phyloP scores from a whole-genome alignment of 2,329 filamentous ascomycete species.

The Venturia carpophila region DNA sequence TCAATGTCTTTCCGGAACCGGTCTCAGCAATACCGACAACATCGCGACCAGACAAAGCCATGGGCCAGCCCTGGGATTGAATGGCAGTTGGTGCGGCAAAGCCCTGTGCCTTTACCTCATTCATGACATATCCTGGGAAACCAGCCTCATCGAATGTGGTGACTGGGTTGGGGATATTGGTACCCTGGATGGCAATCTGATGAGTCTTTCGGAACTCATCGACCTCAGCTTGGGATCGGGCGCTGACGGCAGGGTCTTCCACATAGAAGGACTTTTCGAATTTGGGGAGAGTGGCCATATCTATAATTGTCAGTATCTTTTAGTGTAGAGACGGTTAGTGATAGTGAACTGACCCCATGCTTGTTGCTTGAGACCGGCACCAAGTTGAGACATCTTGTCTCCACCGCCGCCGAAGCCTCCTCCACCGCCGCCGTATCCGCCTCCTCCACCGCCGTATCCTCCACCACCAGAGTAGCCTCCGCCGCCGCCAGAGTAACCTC shows the following conservation, averaged over 20 bases:
- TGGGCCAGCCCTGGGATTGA: constrained; percentile 97
- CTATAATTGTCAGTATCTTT: constrained; percentile 40
- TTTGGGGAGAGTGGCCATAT: constrained; percentile 72
- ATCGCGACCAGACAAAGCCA: constrained; percentile 95
- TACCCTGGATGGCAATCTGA: constrained; percentile 74
- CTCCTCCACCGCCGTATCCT: constrained; percentile 27
- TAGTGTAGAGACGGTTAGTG: constrained; percentile 1
- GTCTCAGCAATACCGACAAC: constrained; percentile 99
- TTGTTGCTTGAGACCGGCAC: constrained; percentile 78
- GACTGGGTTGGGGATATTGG: constrained; percentile 81
- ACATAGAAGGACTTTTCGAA: constrained; percentile 99
- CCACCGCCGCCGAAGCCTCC: constrained; percentile 53
- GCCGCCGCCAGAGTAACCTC: constrained; percentile 9
- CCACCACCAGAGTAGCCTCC: constrained; percentile 26
- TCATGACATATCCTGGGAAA: constrained; percentile 95
- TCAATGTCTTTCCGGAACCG: constrained; percentile 97
- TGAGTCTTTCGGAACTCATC: constrained; percentile 80
- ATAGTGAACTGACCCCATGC: constrained; percentile 65
- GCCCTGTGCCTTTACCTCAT: constrained; percentile 96
- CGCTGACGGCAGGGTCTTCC: constrained; percentile 72
- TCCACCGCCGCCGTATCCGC: constrained; percentile 27
- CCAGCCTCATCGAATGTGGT: constrained; percentile 96
- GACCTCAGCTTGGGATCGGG: constrained; percentile 69
- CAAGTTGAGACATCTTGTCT: constrained; percentile 90
- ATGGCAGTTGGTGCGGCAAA: constrained; percentile 92